Evolutionary conservation across 1,284 basidiomycete species (phyloP).

Genomic region (Somion occarium): DNA sequence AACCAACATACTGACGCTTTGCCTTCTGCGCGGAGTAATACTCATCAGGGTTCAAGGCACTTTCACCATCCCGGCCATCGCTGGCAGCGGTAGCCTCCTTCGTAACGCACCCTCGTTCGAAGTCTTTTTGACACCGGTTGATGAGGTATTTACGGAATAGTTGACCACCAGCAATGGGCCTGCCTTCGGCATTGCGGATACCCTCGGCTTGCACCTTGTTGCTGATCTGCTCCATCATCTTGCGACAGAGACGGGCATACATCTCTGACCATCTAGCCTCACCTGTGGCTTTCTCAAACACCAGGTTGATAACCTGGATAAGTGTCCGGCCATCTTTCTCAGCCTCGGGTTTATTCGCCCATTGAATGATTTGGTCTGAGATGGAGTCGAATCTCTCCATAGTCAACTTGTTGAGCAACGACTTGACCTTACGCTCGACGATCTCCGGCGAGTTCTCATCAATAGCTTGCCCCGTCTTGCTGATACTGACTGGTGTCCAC

Average conservation of each 20-base stretch:
- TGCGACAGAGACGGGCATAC: slow-evolving; percentile 92
- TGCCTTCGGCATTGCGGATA: slow-evolving; percentile 75
- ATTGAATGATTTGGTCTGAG: slow-evolving; percentile 46
- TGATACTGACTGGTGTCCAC: slow-evolving; percentile 58
- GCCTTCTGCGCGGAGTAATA: slow-evolving; percentile 97
- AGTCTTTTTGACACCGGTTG: slow-evolving; percentile 73
- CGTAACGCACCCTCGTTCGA: slow-evolving; percentile 85
- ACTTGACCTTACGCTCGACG: slow-evolving; percentile 93
- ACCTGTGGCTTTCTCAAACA: slow-evolving; percentile 89
- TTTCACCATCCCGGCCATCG: slow-evolving; percentile 45
- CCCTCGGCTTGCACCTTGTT: slow-evolving; percentile 84
- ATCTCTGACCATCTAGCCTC: slow-evolving; percentile 95
- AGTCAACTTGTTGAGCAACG: slow-evolving; percentile 92
- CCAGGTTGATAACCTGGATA: slow-evolving; percentile 92
- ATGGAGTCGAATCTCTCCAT: slow-evolving; percentile 97
- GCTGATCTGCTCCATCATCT: slow-evolving; percentile 76
- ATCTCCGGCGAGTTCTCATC: slow-evolving; percentile 74
- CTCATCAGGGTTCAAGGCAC: slow-evolving; percentile 87
- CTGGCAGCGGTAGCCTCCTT: slow-evolving; percentile 59
- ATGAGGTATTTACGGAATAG: slow-evolving; percentile 79
- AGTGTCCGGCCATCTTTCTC: slow-evolving; percentile 94
- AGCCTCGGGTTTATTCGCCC: slow-evolving; percentile 91
- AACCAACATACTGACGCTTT: slow-evolving; percentile 93
- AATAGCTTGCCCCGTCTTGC: slow-evolving; percentile 31
- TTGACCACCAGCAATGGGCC: slow-evolving; percentile 82